Conservation (phyloP, 495 filamentous ascomycete genomes). For the Chaetomium tenue region DNA sequence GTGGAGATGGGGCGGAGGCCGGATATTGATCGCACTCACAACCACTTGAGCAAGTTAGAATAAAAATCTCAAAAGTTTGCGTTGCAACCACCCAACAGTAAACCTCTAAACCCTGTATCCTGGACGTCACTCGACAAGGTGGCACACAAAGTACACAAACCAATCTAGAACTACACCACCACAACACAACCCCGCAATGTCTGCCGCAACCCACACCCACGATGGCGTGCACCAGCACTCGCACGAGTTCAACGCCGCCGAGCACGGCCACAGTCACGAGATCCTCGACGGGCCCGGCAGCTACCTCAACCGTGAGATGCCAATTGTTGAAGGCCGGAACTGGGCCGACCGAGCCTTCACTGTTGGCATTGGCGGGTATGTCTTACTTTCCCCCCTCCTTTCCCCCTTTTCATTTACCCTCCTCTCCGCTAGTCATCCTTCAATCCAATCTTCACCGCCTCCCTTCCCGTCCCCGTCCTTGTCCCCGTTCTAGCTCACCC, state of each 20-base stretch:
- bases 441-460: too few relatives aligned
- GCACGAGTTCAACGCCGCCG: slow-evolving; percentile 62
- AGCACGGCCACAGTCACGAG: slow-evolving; percentile 94
- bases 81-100: neutral
- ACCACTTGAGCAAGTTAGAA: neutral
- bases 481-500: neutral
- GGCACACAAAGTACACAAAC: neutral
- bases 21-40: neutral
- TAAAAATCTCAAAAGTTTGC: neutral
- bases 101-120: neutral
- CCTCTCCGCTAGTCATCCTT: too few relatives aligned
- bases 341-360: slow-evolving; percentile 94
- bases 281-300: slow-evolving; percentile 93
- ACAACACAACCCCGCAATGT: slow-evolving; percentile 20
- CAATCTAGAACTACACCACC: too few relatives aligned
- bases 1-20: neutral
- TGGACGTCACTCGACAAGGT: neutral
- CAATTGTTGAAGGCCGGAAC: slow-evolving; percentile 79
- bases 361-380: slow-evolving; percentile 92
- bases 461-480: neutral
- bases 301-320: slow-evolving; percentile 88
- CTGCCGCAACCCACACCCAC: slow-evolving; percentile 30
- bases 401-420: too few relatives aligned
- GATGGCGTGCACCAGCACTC: slow-evolving; percentile 26
- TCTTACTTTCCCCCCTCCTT: slow-evolving; percentile 14